phyloP scores from a whole-genome alignment of 2,329 filamentous ascomycete genomes.

The Aspergillus ibericus region DNA sequence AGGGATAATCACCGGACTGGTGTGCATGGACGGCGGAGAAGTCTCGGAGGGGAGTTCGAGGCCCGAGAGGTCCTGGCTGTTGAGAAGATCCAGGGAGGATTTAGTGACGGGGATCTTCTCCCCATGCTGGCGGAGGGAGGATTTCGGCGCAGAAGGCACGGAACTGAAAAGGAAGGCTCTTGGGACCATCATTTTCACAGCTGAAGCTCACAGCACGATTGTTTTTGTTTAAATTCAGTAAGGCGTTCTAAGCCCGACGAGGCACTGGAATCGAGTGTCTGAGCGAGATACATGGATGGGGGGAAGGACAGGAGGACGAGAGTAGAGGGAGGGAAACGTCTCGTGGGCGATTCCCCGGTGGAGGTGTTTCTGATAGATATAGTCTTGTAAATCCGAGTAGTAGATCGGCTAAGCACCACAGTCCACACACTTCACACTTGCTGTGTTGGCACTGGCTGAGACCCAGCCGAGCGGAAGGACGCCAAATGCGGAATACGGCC shows the following conservation, averaged over 20 bases:
- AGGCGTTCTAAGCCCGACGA: conserved; percentile 33
- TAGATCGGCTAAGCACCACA: conserved; percentile 8
- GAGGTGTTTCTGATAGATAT: conserved; percentile 8
- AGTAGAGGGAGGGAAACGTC: conserved; percentile 6
- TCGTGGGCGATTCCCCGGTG: conserved; percentile 2
- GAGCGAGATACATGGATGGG: conserved; percentile 42
- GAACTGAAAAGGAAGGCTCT: conserved; percentile 41
- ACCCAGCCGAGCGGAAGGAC: conserved; percentile 12
- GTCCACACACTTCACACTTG: neutral
- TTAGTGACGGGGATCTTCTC: conserved; percentile 13
- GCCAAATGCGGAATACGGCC: conserved; percentile 20
- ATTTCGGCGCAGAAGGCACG: conserved; percentile 23
- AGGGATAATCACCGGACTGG: conserved; percentile 38
- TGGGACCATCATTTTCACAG: conserved; percentile 44
- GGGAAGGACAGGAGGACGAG: neutral
- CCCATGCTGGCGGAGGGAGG: conserved; percentile 18
- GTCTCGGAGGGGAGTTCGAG: conserved; percentile 19
- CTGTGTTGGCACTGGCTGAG: conserved; percentile 20
- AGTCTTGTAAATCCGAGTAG: neutral
- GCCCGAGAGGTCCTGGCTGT: conserved; percentile 14
- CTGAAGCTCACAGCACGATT: conserved; percentile 13
- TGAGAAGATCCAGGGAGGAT: conserved; percentile 8
- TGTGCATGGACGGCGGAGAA: conserved; percentile 20
- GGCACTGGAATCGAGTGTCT: conserved; percentile 43
- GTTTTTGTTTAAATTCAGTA: conserved; percentile 13